A percentile compares a stretch with the other conserved stretches of the same genome.
Evolutionary conservation across 805 yeast genomes (phyloP).

Genomic region (Ogataea pilisensis): DNA sequence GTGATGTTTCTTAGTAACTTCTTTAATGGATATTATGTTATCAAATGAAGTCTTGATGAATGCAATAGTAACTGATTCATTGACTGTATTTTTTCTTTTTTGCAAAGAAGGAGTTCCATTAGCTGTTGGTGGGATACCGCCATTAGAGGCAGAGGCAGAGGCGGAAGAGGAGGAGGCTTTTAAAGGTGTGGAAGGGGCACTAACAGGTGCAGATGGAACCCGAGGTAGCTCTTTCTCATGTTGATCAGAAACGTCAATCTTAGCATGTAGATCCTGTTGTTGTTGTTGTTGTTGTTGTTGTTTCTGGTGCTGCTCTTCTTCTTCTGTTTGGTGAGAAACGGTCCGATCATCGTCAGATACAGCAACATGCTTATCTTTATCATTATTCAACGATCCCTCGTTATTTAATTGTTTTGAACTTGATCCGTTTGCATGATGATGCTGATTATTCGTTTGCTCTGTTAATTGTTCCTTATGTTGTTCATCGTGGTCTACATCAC

Average conservation of each 20-base stretch:
- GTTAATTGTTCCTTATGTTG: not conserved
- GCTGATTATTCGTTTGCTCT: too few species aligned
- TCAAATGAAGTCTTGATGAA: conserved; percentile 33
- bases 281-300: not conserved
- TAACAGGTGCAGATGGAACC: too few species aligned
- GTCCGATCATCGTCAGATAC: too few species aligned
- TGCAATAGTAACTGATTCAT: conserved; percentile 28
- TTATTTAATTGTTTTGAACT: too few species aligned
- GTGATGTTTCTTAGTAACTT: conserved; percentile 40
- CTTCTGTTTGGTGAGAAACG: not conserved
- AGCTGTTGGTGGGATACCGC: not conserved
- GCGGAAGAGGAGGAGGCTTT: not conserved
- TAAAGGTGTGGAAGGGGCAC: too few species aligned
- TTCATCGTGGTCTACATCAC: not conserved
- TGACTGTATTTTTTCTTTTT: conserved; percentile 5
- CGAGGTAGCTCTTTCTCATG: not conserved
- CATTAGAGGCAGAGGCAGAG: not conserved
- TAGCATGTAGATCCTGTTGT: not conserved
- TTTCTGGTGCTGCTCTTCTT: conserved; percentile 1
- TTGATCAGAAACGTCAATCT: too few species aligned
- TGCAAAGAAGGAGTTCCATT: not conserved
- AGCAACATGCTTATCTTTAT: too few species aligned
- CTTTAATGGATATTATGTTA: conserved; percentile 27
- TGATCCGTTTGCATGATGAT: too few species aligned
- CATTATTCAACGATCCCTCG: too few species aligned